Percentiles rank a stretch among this genome's conserved stretches.
phyloP scores from a whole-genome alignment of 495 filamentous ascomycete genomes.

The Halenospora varia region DNA sequence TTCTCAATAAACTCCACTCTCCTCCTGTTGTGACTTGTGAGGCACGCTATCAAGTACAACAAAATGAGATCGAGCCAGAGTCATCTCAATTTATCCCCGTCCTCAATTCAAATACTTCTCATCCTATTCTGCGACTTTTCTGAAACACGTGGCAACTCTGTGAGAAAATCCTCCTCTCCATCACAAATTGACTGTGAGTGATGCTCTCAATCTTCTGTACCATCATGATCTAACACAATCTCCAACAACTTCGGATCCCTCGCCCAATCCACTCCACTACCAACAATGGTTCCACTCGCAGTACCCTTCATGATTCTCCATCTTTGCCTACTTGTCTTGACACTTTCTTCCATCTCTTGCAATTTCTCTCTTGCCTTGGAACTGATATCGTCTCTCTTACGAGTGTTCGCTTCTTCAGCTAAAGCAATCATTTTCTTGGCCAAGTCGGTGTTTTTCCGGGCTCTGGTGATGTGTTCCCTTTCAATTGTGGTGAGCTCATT shows the following conservation, averaged over 20 bases:
- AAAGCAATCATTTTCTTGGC: slow-evolving; percentile 57
- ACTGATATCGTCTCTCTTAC: slow-evolving; percentile 46
- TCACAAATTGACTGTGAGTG: too few species aligned
- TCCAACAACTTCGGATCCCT: slow-evolving; percentile 62
- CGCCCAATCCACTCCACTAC: slow-evolving; percentile 82
- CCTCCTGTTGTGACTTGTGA: too few species aligned
- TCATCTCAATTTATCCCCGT: too few species aligned
- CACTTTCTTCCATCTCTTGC: slow-evolving; percentile 48
- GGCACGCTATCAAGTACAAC: too few species aligned
- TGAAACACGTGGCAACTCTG: too few species aligned
- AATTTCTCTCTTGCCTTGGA: slow-evolving; percentile 48
- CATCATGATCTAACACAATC: slow-evolving; percentile 72
- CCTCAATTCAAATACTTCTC: too few species aligned
- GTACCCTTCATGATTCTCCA: slow-evolving; percentile 75
- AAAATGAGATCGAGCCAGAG: too few species aligned
- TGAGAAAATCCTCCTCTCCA: too few species aligned
- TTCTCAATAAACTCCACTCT: too few species aligned
- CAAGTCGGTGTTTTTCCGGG: slow-evolving; percentile 57
- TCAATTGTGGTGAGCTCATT: slow-evolving; percentile 50
- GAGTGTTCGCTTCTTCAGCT: slow-evolving; percentile 49
- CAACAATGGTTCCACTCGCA: slow-evolving; percentile 68
- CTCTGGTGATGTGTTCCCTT: slow-evolving; percentile 48
- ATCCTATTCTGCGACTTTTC: too few species aligned
- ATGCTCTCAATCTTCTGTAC: slow-evolving; percentile 33
- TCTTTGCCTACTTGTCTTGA: slow-evolving; percentile 51